Conservation (phyloP, 225 moss, liverwort and hornwort species). For the Lunularia cruciata region DNA sequence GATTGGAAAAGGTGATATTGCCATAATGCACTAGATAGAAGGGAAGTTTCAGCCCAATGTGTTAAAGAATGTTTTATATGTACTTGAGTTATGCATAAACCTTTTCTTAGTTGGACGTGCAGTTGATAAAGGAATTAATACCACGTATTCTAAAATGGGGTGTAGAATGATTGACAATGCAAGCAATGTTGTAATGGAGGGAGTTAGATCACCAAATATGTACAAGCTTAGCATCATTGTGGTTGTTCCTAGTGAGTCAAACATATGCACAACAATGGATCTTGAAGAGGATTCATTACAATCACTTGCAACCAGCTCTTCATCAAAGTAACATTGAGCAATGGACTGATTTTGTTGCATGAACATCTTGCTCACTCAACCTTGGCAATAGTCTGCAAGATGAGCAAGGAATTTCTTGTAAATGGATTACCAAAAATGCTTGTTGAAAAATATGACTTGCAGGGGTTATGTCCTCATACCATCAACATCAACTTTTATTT, state of each 20-base stretch:
- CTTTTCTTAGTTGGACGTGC: conserved; percentile 4
- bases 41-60: not conserved
- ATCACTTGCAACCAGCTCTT: not conserved
- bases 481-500: not conserved
- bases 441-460: not conserved
- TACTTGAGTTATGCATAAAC: conserved; percentile 3
- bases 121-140: not conserved
- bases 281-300: not conserved
- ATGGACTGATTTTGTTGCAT: not conserved
- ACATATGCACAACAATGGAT: not conserved
- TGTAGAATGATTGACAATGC: no score
- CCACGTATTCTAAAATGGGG: no score
- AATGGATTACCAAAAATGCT: not conserved
- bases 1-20: not conserved
- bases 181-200: no score
- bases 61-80: not conserved
- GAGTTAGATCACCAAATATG: no score
- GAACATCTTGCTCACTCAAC: not conserved
- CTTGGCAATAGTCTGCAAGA: not conserved
- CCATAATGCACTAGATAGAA: not conserved
- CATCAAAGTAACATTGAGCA: no score
- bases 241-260: not conserved
- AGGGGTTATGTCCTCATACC: not conserved
- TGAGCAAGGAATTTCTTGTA: not conserved
- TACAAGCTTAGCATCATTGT: no score